A percentile compares a stretch with the other conserved stretches of the same genome.
These are phyloP conservation scores for Chlorencoelia australis DNA, from an alignment of 2,329 filamentous ascomycete genomes.

Conservation along the genomic window DNA sequence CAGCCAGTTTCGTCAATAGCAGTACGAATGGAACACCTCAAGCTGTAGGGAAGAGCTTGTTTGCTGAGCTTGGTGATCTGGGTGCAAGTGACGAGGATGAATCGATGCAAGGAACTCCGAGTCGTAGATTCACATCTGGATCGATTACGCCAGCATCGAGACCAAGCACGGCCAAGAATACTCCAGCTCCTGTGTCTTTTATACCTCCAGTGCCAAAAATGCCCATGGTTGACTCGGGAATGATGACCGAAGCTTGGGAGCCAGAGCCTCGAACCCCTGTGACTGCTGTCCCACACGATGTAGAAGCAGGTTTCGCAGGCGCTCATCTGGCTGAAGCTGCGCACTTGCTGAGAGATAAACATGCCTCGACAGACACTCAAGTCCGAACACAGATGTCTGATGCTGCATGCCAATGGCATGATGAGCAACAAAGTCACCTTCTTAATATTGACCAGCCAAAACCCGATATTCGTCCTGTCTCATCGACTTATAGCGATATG, in stretches of 20 bases:
- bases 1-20: slow-evolving; percentile 43
- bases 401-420: slow-evolving; percentile 24
- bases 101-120: slow-evolving; percentile 43
- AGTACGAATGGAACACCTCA: slow-evolving; percentile 40
- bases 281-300: slow-evolving; percentile 12
- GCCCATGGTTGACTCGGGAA: slow-evolving; percentile 47
- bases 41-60: slow-evolving; percentile 63
- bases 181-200: slow-evolving; percentile 34
- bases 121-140: slow-evolving; percentile 33
- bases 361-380: slow-evolving; percentile 15
- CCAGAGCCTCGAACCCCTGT: slow-evolving; percentile 22
- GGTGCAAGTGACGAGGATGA: slow-evolving; percentile 64
- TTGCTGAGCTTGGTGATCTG: slow-evolving; percentile 80
- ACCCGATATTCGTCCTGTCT: slow-evolving; percentile 32
- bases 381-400: slow-evolving; percentile 17
- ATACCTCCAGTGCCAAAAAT: slow-evolving; percentile 40
- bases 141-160: slow-evolving; percentile 36
- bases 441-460: slow-evolving; percentile 14
- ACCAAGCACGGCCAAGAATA: slow-evolving; percentile 24
- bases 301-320: slow-evolving; percentile 13
- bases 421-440: slow-evolving; percentile 15
- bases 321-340: slow-evolving; percentile 9
- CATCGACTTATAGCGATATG: slow-evolving; percentile 42
- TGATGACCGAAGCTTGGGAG: slow-evolving; percentile 50
- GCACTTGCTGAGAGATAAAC: slow-evolving; percentile 10